These are phyloP conservation scores for Wallacemonas collosoma DNA, from an alignment of 208 protist genomes.

Conservation along the genomic window DNA sequence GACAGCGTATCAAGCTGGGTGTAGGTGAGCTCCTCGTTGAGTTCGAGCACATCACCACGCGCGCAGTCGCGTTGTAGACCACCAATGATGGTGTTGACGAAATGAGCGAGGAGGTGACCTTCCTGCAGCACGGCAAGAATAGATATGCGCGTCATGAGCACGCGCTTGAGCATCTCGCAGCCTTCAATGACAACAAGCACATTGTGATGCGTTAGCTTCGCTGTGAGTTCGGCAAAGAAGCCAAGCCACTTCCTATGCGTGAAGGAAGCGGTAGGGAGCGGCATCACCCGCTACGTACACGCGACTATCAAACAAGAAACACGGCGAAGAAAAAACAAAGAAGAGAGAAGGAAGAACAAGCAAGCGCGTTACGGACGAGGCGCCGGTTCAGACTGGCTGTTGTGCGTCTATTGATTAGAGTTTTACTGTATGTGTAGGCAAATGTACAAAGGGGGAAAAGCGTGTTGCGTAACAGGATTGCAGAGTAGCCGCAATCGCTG, in stretches of 20 bases:
- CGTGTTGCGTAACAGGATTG: background rate
- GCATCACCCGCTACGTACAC: conserved; percentile 33
- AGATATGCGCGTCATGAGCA: conserved; percentile 71
- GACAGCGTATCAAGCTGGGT: conserved; percentile 68
- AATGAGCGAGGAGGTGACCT: conserved; percentile 52
- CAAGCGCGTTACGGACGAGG: background rate
- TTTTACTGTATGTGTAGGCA: background rate
- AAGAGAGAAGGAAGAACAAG: background rate
- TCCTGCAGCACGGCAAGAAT: conserved; percentile 81
- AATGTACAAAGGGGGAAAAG: background rate
- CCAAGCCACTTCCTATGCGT: conserved; percentile 81
- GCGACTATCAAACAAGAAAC: background rate
- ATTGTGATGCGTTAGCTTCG: conserved; percentile 86
- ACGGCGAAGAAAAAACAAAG: background rate
- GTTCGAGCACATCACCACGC: conserved; percentile 17
- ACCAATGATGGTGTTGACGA: conserved; percentile 63
- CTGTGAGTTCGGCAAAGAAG: conserved; percentile 87
- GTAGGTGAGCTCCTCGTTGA: conserved; percentile 62
- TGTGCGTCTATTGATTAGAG: no score
- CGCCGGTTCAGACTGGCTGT: no score
- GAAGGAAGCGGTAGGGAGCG: conserved; percentile 49
- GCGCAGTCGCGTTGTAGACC: conserved; percentile 36
- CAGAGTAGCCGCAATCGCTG: no score
- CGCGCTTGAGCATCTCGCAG: conserved; percentile 68
- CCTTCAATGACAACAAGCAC: conserved; percentile 76